These are phyloP conservation scores for Polyplosphaeria fusca DNA, from an alignment of 495 filamentous ascomycete genomes.

Conservation along the genomic window DNA sequence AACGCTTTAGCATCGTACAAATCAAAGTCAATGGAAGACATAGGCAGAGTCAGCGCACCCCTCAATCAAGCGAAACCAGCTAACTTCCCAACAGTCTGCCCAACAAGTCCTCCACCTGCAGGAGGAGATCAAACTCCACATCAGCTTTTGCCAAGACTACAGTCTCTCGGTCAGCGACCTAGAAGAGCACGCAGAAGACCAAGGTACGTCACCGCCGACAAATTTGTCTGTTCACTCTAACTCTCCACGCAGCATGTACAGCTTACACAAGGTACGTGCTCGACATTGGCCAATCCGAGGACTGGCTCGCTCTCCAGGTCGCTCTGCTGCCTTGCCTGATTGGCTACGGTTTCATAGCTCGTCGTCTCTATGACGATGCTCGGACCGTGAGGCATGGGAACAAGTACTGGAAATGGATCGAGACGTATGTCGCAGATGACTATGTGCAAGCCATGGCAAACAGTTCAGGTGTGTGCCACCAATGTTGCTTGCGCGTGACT, in stretches of 20 bases:
- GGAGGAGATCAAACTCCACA: conserved; percentile 73
- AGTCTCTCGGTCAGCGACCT: conserved; percentile 75
- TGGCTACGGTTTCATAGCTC: conserved; percentile 77
- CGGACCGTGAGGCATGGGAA: conserved; percentile 62
- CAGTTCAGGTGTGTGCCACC: conserved; percentile 54
- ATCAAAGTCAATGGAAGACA: conserved; percentile 66
- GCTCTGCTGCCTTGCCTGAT: conserved; percentile 81
- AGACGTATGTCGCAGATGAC: conserved; percentile 78
- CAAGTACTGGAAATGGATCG: conserved; percentile 85
- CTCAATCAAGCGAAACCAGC: conserved; percentile 16
- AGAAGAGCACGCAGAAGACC: conserved; percentile 65
- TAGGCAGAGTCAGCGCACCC: conserved; percentile 51
- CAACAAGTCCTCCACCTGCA: conserved; percentile 70
- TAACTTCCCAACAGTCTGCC: conserved; percentile 55
- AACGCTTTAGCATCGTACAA: conserved; percentile 85
- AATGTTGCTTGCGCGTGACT: conserved; percentile 8
- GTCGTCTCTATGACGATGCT: conserved; percentile 57
- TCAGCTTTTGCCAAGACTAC: conserved; percentile 75
- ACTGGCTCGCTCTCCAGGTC: conserved; percentile 79
- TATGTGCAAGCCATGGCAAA: conserved; percentile 65
- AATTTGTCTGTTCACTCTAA: neutral
- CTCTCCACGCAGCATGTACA: conserved; percentile 55
- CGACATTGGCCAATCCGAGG: conserved; percentile 81
- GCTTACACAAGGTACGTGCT: conserved; percentile 78
- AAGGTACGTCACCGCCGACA: conserved; percentile 64